Conservation (phyloP, 2,329 filamentous ascomycete species). For the Phyllosticta capitalensis region DNA sequence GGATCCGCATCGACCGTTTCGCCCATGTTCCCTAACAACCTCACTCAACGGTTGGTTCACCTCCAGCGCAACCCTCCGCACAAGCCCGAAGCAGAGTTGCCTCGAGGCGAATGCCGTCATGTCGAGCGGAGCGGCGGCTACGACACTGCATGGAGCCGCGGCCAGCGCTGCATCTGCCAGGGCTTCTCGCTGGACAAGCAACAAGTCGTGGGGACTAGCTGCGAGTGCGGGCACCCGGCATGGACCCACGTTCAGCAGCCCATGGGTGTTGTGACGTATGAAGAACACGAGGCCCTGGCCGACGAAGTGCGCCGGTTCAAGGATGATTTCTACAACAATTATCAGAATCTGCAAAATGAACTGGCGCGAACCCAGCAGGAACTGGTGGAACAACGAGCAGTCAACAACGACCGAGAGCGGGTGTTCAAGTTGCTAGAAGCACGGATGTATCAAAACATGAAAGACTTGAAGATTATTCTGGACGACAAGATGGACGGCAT, state of each 20-base stretch:
- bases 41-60: slow-evolving; percentile 5
- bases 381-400: slow-evolving; percentile 24
- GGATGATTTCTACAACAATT: slow-evolving; percentile 22
- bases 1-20: not conserved
- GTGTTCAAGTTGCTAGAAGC: slow-evolving; percentile 25
- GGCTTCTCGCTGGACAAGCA: slow-evolving; percentile 31
- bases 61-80: slow-evolving; percentile 10
- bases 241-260: slow-evolving; percentile 35
- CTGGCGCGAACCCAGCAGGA: slow-evolving; percentile 11
- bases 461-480: slow-evolving; percentile 27
- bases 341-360: slow-evolving; percentile 26
- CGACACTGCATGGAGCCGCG: slow-evolving; percentile 13
- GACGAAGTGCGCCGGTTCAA: slow-evolving; percentile 28
- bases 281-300: slow-evolving; percentile 27
- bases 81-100: slow-evolving; percentile 21
- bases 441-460: slow-evolving; percentile 30
- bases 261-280: slow-evolving; percentile 24
- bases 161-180: slow-evolving; percentile 36
- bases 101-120: slow-evolving; percentile 31
- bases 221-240: slow-evolving; percentile 39
- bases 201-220: slow-evolving; percentile 29
- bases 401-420: slow-evolving; percentile 25
- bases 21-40: slow-evolving; percentile 11
- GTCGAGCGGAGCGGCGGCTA: slow-evolving; percentile 21
- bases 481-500: slow-evolving; percentile 32